phyloP scores from a whole-genome alignment of 257 asterid genomes.

The Scutellaria galericulata region DNA sequence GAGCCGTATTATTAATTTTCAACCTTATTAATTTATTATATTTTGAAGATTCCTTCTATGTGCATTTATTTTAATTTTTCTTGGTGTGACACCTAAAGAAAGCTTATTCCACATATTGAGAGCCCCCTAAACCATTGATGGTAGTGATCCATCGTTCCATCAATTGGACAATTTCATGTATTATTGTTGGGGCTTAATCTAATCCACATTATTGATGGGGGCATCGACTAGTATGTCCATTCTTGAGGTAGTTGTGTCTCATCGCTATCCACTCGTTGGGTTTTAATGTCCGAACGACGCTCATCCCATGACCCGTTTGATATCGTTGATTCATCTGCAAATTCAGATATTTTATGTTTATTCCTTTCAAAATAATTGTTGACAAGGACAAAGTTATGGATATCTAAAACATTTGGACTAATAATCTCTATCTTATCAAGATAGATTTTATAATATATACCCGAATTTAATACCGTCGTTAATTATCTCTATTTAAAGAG shows the following conservation, averaged over 20 bases:
- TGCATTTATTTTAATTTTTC: neutral
- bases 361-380: too few species aligned
- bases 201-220: neutral
- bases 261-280: neutral
- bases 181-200: neutral
- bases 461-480: too few species aligned
- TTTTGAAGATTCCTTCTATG: slow-evolving; percentile 6
- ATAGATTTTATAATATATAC: too few species aligned
- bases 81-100: neutral
- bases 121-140: neutral
- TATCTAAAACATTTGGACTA: too few species aligned
- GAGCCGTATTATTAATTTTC: slow-evolving; percentile 12
- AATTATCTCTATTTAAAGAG: too few species aligned
- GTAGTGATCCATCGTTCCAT: too few species aligned
- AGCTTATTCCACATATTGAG: neutral
- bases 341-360: neutral
- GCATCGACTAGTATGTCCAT: slow-evolving; percentile 42
- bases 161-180: neutral
- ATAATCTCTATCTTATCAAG: too few species aligned
- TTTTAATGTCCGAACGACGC: neutral
- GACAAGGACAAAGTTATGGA: too few species aligned
- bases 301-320: neutral
- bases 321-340: slow-evolving; percentile 16
- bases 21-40: slow-evolving; percentile 18
- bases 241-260: slow-evolving; percentile 50